A percentile compares a stretch with the other conserved stretches of the same genome.
phyloP scores from a whole-genome alignment of 169 alveolate species.

The Eimeria tenella region DNA sequence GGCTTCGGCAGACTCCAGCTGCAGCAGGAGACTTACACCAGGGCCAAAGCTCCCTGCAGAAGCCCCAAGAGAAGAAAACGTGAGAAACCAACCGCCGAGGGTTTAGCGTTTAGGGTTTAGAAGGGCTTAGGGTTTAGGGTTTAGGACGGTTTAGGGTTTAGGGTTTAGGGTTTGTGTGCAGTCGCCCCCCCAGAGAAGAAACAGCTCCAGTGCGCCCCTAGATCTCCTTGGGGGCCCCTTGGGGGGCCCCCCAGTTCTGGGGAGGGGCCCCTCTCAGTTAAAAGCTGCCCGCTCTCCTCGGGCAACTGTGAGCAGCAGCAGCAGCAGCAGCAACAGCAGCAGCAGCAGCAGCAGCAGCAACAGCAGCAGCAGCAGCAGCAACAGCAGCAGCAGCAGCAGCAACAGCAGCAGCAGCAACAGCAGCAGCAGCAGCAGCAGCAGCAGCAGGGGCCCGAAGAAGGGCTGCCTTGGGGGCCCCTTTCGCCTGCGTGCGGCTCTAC shows the following conservation, averaged over 20 bases:
- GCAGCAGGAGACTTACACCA: background rate
- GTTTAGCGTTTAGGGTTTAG: background rate
- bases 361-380: conserved; percentile 28
- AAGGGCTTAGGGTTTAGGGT: background rate
- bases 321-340: background rate
- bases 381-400: background rate
- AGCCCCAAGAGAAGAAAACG: background rate
- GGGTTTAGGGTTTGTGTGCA: background rate
- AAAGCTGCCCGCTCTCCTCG: background rate
- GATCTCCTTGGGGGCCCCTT: background rate
- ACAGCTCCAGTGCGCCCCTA: background rate
- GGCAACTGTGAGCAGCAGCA: conserved; percentile 26
- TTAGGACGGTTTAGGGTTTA: background rate
- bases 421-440: background rate
- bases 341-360: background rate
- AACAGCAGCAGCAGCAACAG: background rate
- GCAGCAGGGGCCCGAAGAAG: background rate
- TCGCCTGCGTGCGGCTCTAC: conserved; percentile 7
- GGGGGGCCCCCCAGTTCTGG: conserved; percentile 4
- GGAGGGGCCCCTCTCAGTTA: background rate
- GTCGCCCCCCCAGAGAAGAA: background rate
- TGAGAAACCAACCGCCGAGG: background rate
- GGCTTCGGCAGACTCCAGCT: too few relatives aligned
- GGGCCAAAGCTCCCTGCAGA: background rate
- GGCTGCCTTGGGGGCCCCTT: background rate